Evolutionary conservation across 164 flowering plant species (phyloP).

Genomic region (Tetracentron sinense): DNA sequence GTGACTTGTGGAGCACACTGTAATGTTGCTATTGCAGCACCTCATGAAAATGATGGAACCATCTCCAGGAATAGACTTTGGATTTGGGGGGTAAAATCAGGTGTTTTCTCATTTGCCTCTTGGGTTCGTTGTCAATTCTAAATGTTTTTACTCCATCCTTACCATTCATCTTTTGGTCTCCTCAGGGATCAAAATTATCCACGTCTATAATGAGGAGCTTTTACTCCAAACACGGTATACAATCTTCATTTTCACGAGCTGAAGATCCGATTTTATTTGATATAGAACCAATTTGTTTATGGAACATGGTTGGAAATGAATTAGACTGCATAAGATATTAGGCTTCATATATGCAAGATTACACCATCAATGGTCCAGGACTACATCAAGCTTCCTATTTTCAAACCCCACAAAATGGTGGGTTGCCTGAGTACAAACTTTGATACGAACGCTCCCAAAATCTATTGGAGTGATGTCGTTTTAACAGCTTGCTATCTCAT

Average conservation of each 20-base stretch:
- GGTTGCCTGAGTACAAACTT: too few relatives aligned
- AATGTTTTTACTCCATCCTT: not conserved
- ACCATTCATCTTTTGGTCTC: slow-evolving; percentile 9
- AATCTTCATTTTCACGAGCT: not conserved
- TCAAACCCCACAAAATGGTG: too few relatives aligned
- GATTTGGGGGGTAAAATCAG: slow-evolving; percentile 99
- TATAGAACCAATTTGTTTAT: too few relatives aligned
- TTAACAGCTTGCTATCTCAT: too few relatives aligned
- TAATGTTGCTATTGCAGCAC: slow-evolving; percentile 90
- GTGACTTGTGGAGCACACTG: slow-evolving; percentile 97
- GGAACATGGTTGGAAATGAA: not conserved
- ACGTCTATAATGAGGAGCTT: slow-evolving; percentile 88
- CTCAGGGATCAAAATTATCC: slow-evolving; percentile 88
- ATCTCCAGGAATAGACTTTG: slow-evolving; percentile 69
- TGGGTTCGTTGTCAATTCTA: not conserved
- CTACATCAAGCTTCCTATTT: too few relatives aligned
- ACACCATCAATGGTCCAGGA: too few relatives aligned
- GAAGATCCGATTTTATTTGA: not conserved
- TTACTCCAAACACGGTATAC: slow-evolving; percentile 75
- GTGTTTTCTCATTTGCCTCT: slow-evolving; percentile 25
- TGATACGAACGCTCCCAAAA: too few relatives aligned
- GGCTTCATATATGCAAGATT: too few relatives aligned
- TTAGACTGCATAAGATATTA: too few relatives aligned
- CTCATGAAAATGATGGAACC: slow-evolving; percentile 84
- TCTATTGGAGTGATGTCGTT: too few relatives aligned